These are phyloP conservation scores for Aurinia saxatilis DNA, from an alignment of 345 rosid species.

Conservation along the genomic window DNA sequence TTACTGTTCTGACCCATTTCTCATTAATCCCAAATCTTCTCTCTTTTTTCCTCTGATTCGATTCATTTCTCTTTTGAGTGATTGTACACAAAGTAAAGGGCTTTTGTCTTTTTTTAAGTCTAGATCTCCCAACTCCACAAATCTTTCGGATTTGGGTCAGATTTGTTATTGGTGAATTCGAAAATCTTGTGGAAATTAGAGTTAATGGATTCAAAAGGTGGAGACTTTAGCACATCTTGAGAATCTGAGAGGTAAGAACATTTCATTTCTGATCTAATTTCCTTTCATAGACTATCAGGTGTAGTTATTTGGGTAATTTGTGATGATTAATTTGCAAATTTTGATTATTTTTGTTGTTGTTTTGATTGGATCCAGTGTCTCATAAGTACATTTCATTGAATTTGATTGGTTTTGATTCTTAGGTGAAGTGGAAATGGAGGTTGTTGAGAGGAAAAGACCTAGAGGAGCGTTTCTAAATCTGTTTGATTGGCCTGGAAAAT, in stretches of 20 bases:
- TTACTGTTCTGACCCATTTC: too few species aligned
- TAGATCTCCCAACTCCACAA: background rate
- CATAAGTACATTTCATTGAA: background rate
- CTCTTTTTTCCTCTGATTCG: background rate
- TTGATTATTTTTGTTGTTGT: background rate
- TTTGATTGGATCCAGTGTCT: background rate
- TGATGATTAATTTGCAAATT: background rate
- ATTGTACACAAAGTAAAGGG: constrained; percentile 3
- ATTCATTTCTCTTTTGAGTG: background rate
- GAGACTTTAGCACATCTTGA: constrained; percentile 13
- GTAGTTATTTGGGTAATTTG: background rate
- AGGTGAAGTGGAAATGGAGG: constrained; percentile 51
- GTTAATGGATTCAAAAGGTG: constrained; percentile 7
- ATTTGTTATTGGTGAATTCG: background rate
- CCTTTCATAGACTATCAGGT: background rate
- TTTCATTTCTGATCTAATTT: background rate
- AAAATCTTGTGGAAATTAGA: background rate
- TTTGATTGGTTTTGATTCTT: constrained; percentile 10
- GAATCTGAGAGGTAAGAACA: background rate
- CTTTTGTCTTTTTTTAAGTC: background rate
- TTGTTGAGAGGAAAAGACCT: constrained; percentile 48
- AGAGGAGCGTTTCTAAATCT: constrained; percentile 68
- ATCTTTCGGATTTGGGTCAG: background rate
- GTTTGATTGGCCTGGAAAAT: constrained; percentile 95
- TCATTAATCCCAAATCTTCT: background rate